These are phyloP conservation scores for Oxyria digyna DNA, from an alignment of 148 eudicot species.

Conservation along the genomic window DNA sequence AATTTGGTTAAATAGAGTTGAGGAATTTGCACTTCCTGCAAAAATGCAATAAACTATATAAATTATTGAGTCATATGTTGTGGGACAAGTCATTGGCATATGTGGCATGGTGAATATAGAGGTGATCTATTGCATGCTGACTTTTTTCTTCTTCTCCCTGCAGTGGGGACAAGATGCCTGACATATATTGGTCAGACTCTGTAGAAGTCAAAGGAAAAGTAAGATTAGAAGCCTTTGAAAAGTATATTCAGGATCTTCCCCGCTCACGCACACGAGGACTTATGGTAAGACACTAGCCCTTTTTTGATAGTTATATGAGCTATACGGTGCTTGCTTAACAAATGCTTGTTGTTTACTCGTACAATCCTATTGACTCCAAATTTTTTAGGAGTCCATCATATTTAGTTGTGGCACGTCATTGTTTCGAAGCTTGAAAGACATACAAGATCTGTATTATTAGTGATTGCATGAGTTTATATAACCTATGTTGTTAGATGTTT, in stretches of 20 bases:
- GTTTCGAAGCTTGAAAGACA: not conserved
- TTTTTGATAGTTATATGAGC: not conserved
- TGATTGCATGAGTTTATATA: not conserved
- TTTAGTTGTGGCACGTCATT: not conserved
- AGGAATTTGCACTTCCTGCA: not conserved
- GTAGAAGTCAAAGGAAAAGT: constrained; percentile 83
- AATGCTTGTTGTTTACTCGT: not conserved
- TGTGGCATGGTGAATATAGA: constrained; percentile 9
- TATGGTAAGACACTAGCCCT: constrained; percentile 47
- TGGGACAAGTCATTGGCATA: not conserved
- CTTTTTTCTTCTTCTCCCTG: constrained; percentile 23
- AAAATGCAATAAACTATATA: not conserved
- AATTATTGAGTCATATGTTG: not conserved
- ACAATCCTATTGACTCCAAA: not conserved
- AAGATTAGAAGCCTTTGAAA: constrained; percentile 70
- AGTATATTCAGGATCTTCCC: constrained; percentile 81
- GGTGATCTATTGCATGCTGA: constrained; percentile 17
- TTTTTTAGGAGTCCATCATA: not conserved
- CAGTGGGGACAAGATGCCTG: constrained; percentile 83
- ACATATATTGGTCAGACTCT: constrained; percentile 46
- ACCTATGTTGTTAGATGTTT: not conserved
- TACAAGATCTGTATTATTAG: not conserved
- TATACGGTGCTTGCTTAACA: not conserved
- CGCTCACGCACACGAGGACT: constrained; percentile 72
- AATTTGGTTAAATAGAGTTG: not conserved